Conservation (phyloP, 2,329 filamentous ascomycete genomes). For the Purpureocillium lavendulum region DNA sequence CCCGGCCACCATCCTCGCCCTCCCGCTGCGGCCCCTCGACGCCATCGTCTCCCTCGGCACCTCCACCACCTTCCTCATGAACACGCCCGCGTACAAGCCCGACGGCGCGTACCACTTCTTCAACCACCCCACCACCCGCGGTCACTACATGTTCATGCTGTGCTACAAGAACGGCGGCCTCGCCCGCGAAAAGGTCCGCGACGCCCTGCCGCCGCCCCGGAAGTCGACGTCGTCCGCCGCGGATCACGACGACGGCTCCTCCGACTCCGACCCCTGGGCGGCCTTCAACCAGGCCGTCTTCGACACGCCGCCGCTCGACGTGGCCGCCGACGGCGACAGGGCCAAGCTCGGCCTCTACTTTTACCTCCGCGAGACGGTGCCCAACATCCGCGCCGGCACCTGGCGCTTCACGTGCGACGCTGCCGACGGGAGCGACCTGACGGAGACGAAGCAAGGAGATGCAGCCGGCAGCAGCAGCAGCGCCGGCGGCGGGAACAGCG, state of each 20-base stretch:
- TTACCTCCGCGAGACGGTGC: conserved; percentile 89
- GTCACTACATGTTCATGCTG: conserved; percentile 99
- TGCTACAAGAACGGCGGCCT: conserved; percentile 98
- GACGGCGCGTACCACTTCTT: conserved; percentile 94
- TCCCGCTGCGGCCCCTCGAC: conserved; percentile 79
- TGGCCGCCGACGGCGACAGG: conserved; percentile 41
- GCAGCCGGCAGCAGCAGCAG: conserved; percentile 23
- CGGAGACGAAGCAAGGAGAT: no score
- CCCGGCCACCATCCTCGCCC: conserved; percentile 84
- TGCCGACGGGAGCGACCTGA: conserved; percentile 46
- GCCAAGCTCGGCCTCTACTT: conserved; percentile 93
- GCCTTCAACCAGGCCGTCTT: conserved; percentile 70
- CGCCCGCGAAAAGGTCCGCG: conserved; percentile 81
- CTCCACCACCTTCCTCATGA: conserved; percentile 96
- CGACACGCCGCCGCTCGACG: conserved; percentile 59
- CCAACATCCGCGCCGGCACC: conserved; percentile 76
- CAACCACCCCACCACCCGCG: conserved; percentile 87
- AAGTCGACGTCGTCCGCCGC: conserved; percentile 10
- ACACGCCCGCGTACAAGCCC: conserved; percentile 82
- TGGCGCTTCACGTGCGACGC: conserved; percentile 68
- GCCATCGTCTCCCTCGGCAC: conserved; percentile 94
- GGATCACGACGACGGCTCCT: neutral
- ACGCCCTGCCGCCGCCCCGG: conserved; percentile 57
- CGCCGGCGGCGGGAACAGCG: no score
- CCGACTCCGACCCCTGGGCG: conserved; percentile 58